Base-by-base conservation (phyloP, 371 early-diverging fungal genomes). In the Mucor irregularis region DNA sequence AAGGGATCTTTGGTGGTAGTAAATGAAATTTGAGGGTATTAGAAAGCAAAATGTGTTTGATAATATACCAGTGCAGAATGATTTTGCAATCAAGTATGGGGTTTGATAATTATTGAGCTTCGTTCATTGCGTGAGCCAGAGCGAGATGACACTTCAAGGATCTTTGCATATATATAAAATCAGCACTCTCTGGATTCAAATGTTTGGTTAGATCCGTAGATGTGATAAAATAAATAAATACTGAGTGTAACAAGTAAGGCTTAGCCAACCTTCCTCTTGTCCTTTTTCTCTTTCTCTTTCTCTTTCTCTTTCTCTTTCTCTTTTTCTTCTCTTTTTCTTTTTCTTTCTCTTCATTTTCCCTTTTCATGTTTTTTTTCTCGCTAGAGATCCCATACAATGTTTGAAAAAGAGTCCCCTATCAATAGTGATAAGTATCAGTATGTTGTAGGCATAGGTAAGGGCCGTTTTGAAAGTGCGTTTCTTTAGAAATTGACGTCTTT, bases 121-220 rank as follows among this genome's bases (percentile, higher is more conserved):
- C 60, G 42, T 65, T 65, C 65, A 65, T 65, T 21, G 65, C 61
- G 47, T 60, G 61, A 9, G 68, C 69, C 17, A 64, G 43, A 9
- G 61, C 53, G 17, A 48, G 42, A 52, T 71, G 68, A 24, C 51
- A 54, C 48, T 68, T 60, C 5, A 71, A 47, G 0, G 71, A 49
- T 33, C 58, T 16, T 21, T 53, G 43, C 17, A 71, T 26, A 44
- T 31, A 59, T 11, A 45, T 21, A 25, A 40, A 64, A 49, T 70
- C 71, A 22, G 49, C 42, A 19, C 56, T 60, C 2, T 40, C 21
- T 9, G 51, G 38, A 29, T 44, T 19, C 3, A 64, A 68, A 33
- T 68, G 51, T 28, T 64, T 70, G 21, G 44, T 38, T 10, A 70
- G 40, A 22, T 70, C 71, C 68, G 53, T 33, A 48, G n/a, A 26